phyloP scores from a whole-genome alignment of 2,329 filamentous ascomycete genomes.

The Fusarium odoratissimum region DNA sequence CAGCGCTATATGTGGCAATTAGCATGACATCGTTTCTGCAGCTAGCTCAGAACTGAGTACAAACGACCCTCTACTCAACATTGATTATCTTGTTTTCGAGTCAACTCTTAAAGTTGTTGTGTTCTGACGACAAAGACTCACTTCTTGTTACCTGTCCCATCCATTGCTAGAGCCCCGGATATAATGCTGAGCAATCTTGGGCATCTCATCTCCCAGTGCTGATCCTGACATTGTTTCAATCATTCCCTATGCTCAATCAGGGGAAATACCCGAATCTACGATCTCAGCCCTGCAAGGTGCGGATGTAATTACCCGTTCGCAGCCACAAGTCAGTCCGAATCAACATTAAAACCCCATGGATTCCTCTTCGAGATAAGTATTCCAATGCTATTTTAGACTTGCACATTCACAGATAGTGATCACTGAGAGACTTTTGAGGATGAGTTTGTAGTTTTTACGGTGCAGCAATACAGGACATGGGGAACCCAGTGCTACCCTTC shows the following conservation, averaged over 20 bases:
- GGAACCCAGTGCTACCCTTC: background rate
- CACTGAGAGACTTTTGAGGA: no score
- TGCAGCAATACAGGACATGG: background rate
- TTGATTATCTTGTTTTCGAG: background rate
- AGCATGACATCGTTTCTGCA: background rate
- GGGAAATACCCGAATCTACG: background rate
- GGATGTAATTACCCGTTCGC: background rate
- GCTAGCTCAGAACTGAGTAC: background rate
- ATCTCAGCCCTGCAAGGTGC: background rate
- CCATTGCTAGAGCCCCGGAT: background rate
- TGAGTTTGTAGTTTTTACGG: no score
- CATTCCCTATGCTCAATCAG: background rate
- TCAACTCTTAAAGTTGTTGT: background rate
- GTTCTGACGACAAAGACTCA: background rate
- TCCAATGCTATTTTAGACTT: background rate
- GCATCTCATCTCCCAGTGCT: background rate
- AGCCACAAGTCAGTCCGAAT: background rate
- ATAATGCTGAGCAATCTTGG: background rate
- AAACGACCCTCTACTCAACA: background rate
- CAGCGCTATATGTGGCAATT: background rate
- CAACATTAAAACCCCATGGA: background rate
- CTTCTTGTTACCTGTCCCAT: background rate
- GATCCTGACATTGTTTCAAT: background rate
- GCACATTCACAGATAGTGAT: no score
- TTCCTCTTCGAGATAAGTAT: background rate